Conservation (phyloP, 2,329 filamentous ascomycete genomes). For the Aureobasidium sp. region DNA sequence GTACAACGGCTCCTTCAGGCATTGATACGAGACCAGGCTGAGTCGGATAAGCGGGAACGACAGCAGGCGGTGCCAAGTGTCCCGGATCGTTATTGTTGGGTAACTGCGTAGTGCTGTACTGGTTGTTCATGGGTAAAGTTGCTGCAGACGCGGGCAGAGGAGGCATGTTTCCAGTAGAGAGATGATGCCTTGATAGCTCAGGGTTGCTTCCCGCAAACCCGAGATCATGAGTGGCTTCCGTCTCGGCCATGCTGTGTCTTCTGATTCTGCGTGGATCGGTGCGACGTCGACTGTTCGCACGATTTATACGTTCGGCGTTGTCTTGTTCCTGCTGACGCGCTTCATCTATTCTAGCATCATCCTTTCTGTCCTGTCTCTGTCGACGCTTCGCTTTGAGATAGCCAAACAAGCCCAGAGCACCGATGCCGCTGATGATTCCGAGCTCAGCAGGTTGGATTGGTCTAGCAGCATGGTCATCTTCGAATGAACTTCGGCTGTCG, state of each 20-base stretch:
- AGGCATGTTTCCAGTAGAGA: conserved; percentile 26
- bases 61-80: background rate
- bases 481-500: conserved; percentile 17
- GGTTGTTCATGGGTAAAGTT: conserved; percentile 18
- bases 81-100: background rate
- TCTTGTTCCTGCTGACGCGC: conserved; percentile 43
- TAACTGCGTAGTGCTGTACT: conserved; percentile 2
- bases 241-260: conserved; percentile 26
- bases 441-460: conserved; percentile 26
- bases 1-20: conserved; percentile 23
- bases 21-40: conserved; percentile 30
- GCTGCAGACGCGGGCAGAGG: conserved; percentile 30
- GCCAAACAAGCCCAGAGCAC: conserved; percentile 34
- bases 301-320: conserved; percentile 32
- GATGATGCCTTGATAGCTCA: conserved; percentile 34
- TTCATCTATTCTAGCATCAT: conserved; percentile 54
- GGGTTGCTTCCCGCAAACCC: conserved; percentile 39
- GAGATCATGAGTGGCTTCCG: conserved; percentile 31
- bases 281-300: conserved; percentile 21
- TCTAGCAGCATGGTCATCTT: conserved; percentile 9
- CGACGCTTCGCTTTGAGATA: conserved; percentile 39
- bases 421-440: conserved; percentile 43
- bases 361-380: conserved; percentile 50
- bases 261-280: conserved; percentile 27
- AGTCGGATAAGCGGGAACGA: conserved; percentile 17